Base-by-base conservation (phyloP, 106 monocot species). In the Allium sativum region DNA sequence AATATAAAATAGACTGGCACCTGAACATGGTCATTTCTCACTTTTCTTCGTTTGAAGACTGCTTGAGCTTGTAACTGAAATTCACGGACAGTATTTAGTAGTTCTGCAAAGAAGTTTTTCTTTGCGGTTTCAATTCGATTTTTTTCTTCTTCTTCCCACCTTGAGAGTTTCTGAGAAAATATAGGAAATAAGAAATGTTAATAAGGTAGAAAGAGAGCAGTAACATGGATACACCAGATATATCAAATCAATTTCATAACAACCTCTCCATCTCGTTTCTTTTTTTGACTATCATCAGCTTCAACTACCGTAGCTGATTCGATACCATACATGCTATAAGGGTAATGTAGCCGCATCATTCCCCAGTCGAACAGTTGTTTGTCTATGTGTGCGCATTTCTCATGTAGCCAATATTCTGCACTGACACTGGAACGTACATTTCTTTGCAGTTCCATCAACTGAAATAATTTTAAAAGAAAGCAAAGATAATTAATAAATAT, bases 301-400 rank as follows among this genome's bases (percentile, higher is more conserved):
- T 96, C 90, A 81, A 90, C 77, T 16, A 78, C 58, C 66, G 74
- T 75, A 56, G 73, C 45, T 79, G 90, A 90, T 61, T 90, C 96
- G 72, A 91, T 80, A 2, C 91, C 96, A 78, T 77, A 96, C 77
- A 91, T 75, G 40, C 70, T 78, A 60, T 81, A 87, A 40, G 96
- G 90, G 69, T 87, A 69, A 56, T 75, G 69, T 14, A 87, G 48
- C 14, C 82, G 78, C 90, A 87, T 87, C 87, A 91, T 91, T 58
- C 96, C 96, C 96, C 91, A 96, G 64, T 96, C 96, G 84, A 82
- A 96, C 53, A 96, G 62, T 70, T 84, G 84, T 20, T 42, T 87
- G 40, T 85, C 91, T 58, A 91, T 82, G 59, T 80, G 43, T 66
- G 74, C 66, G 65, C 91, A 90, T 70, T 84, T 84, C 59, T 96